Base-by-base conservation (phyloP, 805 yeast genomes). In the Hanseniaspora nectarophila region DNA sequence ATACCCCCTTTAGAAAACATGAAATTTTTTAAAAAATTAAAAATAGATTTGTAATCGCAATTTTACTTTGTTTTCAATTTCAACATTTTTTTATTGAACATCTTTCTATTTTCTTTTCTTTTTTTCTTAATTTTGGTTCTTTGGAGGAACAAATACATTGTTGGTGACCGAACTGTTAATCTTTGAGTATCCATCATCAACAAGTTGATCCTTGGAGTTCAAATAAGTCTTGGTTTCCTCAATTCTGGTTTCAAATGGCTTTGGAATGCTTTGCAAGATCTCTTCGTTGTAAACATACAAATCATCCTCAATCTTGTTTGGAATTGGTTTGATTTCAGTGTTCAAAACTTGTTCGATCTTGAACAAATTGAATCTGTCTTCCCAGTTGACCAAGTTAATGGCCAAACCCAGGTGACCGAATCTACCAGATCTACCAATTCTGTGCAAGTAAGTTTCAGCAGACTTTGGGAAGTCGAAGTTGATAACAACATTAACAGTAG, bases 341-440 rank as follows among this genome's bases (percentile, higher is more conserved):
- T 97, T 97, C 58, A 92, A 77, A 70, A 90, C 97, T 70, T 90
- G 95, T 69, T 92, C 98, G 61, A 92, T 89, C 68, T 85, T 86
- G 70, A 88, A 90, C 63, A 92, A 74, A 64, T 85, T 86, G 70
- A 85, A 88, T 65, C 97, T 80, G 67, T 92, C 98, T 63, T 88
- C 81, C 96, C 97, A 90, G 67, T 89, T 86, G 72, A 92, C 87
- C 62, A 92, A 77, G 71, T 92, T 92, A 64, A 92, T 88, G 31
- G 98, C 98, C 65, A 92, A 76, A 75, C 98, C 98, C 64, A 89
- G 79, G 67, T 92, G 98, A 59, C 98, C 98, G 63, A 86, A 92
- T 75, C 98, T 85, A 60, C 98, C 97, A 7, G 97, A 88, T 74
- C 98, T 87, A 76, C 97, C 97, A 61, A 90, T 92, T 76, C 97